phyloP scores from a whole-genome alignment of 208 protist genomes.

The Wallacemonas sp. region DNA sequence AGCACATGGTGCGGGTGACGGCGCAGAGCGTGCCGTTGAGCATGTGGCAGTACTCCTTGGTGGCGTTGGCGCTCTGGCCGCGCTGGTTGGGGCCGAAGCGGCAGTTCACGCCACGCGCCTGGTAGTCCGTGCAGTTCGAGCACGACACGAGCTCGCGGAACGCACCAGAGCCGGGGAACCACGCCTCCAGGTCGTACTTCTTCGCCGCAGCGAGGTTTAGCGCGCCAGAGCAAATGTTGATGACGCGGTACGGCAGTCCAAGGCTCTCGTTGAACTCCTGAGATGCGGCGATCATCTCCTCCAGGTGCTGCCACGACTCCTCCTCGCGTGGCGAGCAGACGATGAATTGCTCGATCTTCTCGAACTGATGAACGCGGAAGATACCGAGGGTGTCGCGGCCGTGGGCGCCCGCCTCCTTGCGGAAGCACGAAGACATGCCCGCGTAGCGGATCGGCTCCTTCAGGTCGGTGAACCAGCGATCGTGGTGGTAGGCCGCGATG shows the following conservation, averaged over 20 bases:
- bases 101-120: slow-evolving; percentile 93
- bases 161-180: slow-evolving; percentile 96
- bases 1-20: slow-evolving; percentile 99
- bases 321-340: slow-evolving; percentile 91
- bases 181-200: slow-evolving; percentile 99
- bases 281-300: slow-evolving; percentile 92
- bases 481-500: slow-evolving; percentile 97
- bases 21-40: slow-evolving; percentile 99
- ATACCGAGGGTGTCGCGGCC: slow-evolving; percentile 95
- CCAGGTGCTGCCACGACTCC: slow-evolving; percentile 88
- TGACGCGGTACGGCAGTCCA: slow-evolving; percentile 93
- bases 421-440: slow-evolving; percentile 99
- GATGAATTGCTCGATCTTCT: slow-evolving; percentile 97
- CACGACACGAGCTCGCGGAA: slow-evolving; percentile 99
- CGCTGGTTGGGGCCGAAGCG: slow-evolving; percentile 86
- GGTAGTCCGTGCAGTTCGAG: slow-evolving; percentile 99
- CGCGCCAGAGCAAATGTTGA: slow-evolving; percentile 95
- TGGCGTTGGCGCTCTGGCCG: slow-evolving; percentile 59
- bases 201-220: slow-evolving; percentile 99
- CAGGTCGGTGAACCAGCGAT: slow-evolving; percentile 94
- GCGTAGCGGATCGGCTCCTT: slow-evolving; percentile 95
- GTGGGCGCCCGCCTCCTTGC: slow-evolving; percentile 98
- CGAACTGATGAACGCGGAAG: slow-evolving; percentile 97
- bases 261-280: slow-evolving; percentile 95
- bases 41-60: slow-evolving; percentile 99